A percentile compares a stretch with the other conserved stretches of the same genome.
phyloP scores from a whole-genome alignment of 176 grass and related monocot species.

The Hyparrhenia diplandra region DNA sequence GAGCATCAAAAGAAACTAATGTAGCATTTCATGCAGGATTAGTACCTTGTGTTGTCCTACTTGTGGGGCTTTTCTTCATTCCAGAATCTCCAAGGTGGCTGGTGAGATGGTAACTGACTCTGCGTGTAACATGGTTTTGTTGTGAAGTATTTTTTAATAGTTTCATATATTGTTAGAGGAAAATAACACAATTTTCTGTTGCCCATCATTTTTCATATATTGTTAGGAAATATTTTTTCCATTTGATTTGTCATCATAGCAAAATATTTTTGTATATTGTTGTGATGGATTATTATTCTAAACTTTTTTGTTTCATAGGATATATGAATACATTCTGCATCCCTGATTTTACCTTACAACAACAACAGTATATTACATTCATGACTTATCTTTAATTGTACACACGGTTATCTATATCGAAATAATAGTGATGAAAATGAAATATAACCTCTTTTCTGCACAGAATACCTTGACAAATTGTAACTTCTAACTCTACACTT shows the following conservation, averaged over 20 bases:
- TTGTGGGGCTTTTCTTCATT: conserved; percentile 60
- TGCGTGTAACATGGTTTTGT: neutral
- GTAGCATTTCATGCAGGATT: conserved; percentile 42
- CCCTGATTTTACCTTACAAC: neutral
- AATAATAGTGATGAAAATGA: neutral
- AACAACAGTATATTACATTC: neutral
- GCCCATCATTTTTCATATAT: neutral
- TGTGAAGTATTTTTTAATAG: neutral
- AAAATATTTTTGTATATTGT: conserved; percentile 3
- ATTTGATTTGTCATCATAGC: neutral
- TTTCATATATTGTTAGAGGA: neutral
- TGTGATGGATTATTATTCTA: neutral
- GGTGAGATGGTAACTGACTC: conserved; percentile 33
- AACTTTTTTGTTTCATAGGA: neutral
- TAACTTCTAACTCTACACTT: neutral
- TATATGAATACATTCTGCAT: neutral
- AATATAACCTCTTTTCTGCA: conserved; percentile 13
- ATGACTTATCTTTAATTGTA: neutral
- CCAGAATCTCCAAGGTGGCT: conserved; percentile 88
- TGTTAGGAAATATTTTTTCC: neutral
- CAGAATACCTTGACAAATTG: neutral
- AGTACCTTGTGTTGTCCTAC: conserved; percentile 55
- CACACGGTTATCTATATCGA: neutral
- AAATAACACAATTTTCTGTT: neutral
- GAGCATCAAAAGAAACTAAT: conserved; percentile 13